Evolutionary conservation across 208 protist species (phyloP).

Genomic region (Trichomonas tenax): DNA sequence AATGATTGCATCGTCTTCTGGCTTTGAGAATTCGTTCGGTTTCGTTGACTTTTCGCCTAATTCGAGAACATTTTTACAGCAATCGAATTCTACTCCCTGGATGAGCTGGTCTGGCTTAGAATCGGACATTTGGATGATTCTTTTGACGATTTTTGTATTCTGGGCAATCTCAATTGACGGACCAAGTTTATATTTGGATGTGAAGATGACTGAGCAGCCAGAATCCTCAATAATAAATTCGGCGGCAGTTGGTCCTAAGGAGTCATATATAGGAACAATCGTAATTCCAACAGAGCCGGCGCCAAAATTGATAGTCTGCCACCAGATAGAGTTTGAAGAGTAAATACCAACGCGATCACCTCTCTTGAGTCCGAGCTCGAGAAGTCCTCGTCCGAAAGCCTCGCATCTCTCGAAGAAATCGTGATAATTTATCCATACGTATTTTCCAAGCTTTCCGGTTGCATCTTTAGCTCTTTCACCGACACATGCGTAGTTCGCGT

Average conservation of each 20-base stretch:
- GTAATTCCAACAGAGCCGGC: neutral
- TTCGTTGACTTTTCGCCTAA: neutral
- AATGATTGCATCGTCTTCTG: neutral
- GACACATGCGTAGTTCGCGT: neutral
- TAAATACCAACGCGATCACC: conserved; percentile 1
- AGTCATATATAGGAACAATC: conserved; percentile 25
- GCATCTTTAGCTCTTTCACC: neutral
- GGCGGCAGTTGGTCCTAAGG: conserved; percentile 21
- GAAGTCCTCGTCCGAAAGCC: neutral
- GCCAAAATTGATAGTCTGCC: neutral
- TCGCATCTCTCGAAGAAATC: neutral
- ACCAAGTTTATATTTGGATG: neutral
- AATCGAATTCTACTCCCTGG: neutral
- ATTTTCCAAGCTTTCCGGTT: neutral
- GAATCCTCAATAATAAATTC: conserved; percentile 29
- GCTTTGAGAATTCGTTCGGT: neutral
- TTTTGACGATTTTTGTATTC: neutral
- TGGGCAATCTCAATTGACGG: neutral
- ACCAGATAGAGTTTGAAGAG: neutral
- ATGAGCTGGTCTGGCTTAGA: neutral
- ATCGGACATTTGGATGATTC: neutral
- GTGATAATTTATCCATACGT: neutral
- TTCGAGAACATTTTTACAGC: neutral
- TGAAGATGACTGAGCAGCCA: conserved; percentile 22
- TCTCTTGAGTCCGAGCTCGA: neutral